Base-by-base conservation (phyloP, 169 alveolate genomes). In the Plasmodium relictum region DNA sequence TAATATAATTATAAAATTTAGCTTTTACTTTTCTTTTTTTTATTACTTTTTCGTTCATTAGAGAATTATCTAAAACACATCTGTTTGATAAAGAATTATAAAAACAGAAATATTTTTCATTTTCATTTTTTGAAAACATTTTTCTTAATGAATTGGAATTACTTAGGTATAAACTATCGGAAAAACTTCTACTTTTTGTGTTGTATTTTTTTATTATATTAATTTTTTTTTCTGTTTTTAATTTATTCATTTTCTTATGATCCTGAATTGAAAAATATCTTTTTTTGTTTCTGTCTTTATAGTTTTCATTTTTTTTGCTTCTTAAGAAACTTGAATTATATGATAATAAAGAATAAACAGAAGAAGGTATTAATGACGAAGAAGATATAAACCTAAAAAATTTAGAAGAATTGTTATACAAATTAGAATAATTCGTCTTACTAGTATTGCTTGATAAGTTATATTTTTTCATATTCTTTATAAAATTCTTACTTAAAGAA, bases 1-100 rank as follows among this genome's bases (percentile, higher is more conserved):
- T 83, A 68, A 83, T 48, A 39, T 68, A 62, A 16, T 83, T 66
- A 83, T 62, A 76, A 63, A 76, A 76, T 63, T 31, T 48, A 4
- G 16, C 52, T 66, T 54, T 83, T 62, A 54, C 26, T 54, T 83
- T 83, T 56, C 69, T 83, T 31, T 68, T 68, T 54, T 54, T 54
- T 14, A 37, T 56, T 12, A 44, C 45, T n/a, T 45, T 18, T n/a
- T 83, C 52, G 4, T 83, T 14, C 18, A 39, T 39, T 0, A 68
- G 5, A 66, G 50, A 2, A 9, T 41, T 24, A 14, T 68, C 24
- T 24, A 24, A 1, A 31, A 10, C 12, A 54, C 20, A 10, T 20
- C 44, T 50, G 1, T 24, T 50, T 10, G 54, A 24, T 12, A 22
- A 2, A 44, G 63, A 76, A 26, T 76, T 76, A 37, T 22, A 26